A percentile compares a stretch with the other conserved stretches of the same genome.
These are phyloP conservation scores for Diaporthe batatas DNA, from an alignment of 2,329 filamentous ascomycete genomes.

Conservation along the genomic window DNA sequence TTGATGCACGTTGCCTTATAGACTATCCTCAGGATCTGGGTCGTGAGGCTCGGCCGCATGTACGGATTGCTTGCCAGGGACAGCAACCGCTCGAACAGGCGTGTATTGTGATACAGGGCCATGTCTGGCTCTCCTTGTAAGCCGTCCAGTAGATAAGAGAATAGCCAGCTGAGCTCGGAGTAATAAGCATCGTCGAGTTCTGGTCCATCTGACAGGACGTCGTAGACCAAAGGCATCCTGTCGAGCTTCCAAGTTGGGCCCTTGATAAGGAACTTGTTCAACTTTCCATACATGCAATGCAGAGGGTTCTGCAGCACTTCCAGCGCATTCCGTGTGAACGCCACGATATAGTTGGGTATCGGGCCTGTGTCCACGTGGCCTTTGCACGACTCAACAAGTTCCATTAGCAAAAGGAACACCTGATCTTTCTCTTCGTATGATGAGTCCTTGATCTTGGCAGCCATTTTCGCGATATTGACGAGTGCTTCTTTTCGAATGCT, in stretches of 20 bases:
- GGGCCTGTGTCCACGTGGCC: slow-evolving; percentile 66
- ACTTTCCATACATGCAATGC: slow-evolving; percentile 86
- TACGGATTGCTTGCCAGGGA: slow-evolving; percentile 77
- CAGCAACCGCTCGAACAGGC: slow-evolving; percentile 81
- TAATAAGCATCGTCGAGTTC: slow-evolving; percentile 80
- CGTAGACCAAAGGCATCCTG: slow-evolving; percentile 78
- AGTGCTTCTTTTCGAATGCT: slow-evolving; percentile 85
- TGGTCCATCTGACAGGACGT: slow-evolving; percentile 74
- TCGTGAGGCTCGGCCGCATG: slow-evolving; percentile 69
- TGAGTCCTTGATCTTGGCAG: slow-evolving; percentile 74
- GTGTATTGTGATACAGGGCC: slow-evolving; percentile 70
- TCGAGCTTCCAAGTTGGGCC: slow-evolving; percentile 82
- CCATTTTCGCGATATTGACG: slow-evolving; percentile 75
- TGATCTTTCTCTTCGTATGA: slow-evolving; percentile 82
- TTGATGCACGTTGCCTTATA: slow-evolving; percentile 76
- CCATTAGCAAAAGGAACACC: slow-evolving; percentile 82
- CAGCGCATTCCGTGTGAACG: slow-evolving; percentile 80
- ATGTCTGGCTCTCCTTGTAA: slow-evolving; percentile 72
- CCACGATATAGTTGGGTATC: slow-evolving; percentile 80
- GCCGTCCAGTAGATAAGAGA: slow-evolving; percentile 77
- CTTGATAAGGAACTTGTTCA: slow-evolving; percentile 86
- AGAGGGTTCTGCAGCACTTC: slow-evolving; percentile 80
- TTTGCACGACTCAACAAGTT: slow-evolving; percentile 81
- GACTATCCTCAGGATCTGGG: slow-evolving; percentile 72
- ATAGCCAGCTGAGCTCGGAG: slow-evolving; percentile 80